Base-by-base conservation (phyloP, 1,284 basidiomycete species). In the Mycosarcoma mackinlayi region DNA sequence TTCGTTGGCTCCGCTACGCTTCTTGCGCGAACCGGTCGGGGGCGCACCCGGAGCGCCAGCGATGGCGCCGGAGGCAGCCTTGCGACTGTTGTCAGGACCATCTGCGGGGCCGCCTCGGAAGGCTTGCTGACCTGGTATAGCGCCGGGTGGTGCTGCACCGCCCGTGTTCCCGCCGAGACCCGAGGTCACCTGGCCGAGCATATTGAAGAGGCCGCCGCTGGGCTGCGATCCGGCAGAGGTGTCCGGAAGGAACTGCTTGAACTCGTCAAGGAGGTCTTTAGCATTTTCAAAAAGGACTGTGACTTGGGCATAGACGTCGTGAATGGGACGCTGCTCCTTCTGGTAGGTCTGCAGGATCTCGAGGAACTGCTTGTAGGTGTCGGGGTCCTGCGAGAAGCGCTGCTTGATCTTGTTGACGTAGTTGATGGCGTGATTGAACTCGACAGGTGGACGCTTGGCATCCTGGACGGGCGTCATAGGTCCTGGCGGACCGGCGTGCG, bases 331-430 rank as follows among this genome's bases (percentile, higher is more conserved):
- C 81, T 93, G 92, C 80, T 98, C 94, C 83, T 94, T 94, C 84
- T 98, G 94, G 84, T 97, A 98, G 28, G 92, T 92, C 86, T 98
- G 96, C 73, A 99, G 85, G 54, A 98, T 95, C 85, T 98, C 95
- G 77, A 99, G 86, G 84, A 99, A 99, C 80, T 93, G 91, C 85
- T 98, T 98, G 87, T 99, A 99, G 40, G 91, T 95, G 77, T 95
- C 92, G 21, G 91, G 90, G 73, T 97, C 93, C 67, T 91, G 89
- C n/a, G 89, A 86, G 84, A 92, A 98, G 46, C 94, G 89, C 41
- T 90, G 90, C 86, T 98, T 98, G 86, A 99, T 98, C 87, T 94
- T 95, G 87, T 98, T 98, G 76, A 99, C 90, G 83, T 95, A 99
- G 77, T 93, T 90, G 75, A 98, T 98, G 21, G 96, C 96, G 81